Evolutionary conservation across 2,329 filamentous ascomycete species (phyloP), one percentile per base, ranked within the genome.

Genomic region (Geosmithia morbida): DNA sequence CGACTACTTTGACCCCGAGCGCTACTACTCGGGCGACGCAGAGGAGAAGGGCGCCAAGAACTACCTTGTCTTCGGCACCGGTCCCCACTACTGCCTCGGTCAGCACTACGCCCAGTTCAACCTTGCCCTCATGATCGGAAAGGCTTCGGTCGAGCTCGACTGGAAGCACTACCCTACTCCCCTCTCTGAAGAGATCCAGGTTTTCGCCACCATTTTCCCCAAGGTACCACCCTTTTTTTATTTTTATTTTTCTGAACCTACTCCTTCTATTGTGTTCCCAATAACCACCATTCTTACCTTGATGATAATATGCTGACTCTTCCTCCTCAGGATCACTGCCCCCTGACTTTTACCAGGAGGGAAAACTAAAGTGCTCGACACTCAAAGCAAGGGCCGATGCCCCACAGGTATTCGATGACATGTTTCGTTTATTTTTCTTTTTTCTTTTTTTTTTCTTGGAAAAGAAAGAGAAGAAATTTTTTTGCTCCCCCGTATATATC

Each of bases 151-250:
- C 63, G 72, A 81, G 60, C 72, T 97, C 55, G 81, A 97, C 65
- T 97, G 90, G 90, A 77, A 81, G 63, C 92, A 98, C 65, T 80
- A 87, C 61, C 68, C 87, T 17, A 97, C 92, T 11, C 79, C 85
- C 0, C 60, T 72, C 50, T 94, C 87, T 0, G 92, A 98, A 69
- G 83, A 94, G 66, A 97, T 98, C 66, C 90, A 94, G 71, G 90
- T 97, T 55, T 98, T 97, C 68, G 92, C 92, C 41, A 96, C 88
- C 26, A 94, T 98, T 56, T 98, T 98, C 75, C 92, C 92, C 48
- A 84, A 85, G 84, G 89, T 94, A 68, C n/a, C n/a, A n/a, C n/a
- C n/a, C n/a, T n/a, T n/a, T n/a, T n/a, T n/a, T n/a, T n/a, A n/a
- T n/a, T n/a, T n/a, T n/a, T n/a, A n/a, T n/a, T n/a, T n/a, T n/a